These are phyloP conservation scores for Cryptococcus sp. DNA, from an alignment of 1,284 basidiomycete species.

Conservation along the genomic window DNA sequence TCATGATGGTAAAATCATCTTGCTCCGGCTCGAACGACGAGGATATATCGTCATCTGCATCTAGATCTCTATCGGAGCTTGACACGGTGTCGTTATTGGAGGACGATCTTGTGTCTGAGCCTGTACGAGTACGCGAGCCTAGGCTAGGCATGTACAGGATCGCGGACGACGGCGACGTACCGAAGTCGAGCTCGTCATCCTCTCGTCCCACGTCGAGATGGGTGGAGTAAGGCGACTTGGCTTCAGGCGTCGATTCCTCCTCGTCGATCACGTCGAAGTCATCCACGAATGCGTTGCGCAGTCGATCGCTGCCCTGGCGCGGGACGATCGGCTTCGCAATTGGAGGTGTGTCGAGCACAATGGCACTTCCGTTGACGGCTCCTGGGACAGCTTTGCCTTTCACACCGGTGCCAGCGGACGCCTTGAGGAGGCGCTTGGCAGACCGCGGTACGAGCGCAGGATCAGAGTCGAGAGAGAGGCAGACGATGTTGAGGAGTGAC, in stretches of 20 bases:
- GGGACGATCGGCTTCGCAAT: not conserved
- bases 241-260: not conserved
- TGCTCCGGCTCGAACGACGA: slow-evolving; percentile 57
- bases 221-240: no score
- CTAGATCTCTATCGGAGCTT: slow-evolving; percentile 4
- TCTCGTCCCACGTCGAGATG: not conserved
- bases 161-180: slow-evolving; percentile 5
- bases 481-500: slow-evolving; percentile 73
- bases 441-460: slow-evolving; percentile 76
- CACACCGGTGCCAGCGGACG: not conserved
- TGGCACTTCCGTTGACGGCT: slow-evolving; percentile 2
- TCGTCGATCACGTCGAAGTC: not conserved
- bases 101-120: not conserved
- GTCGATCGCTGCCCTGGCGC: not conserved
- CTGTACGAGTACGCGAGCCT: not conserved
- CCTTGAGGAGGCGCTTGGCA: slow-evolving; percentile 21
- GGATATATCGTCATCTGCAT: not conserved
- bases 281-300: not conserved
- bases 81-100: not conserved
- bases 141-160: slow-evolving; percentile 1
- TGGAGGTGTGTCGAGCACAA: not conserved
- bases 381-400: slow-evolving; percentile 13
- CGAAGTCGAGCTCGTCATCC: not conserved
- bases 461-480: slow-evolving; percentile 82
- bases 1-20: slow-evolving; percentile 95